These are phyloP conservation scores for Pleurozium schreberi DNA, from an alignment of 225 moss, liverwort and hornwort species.

Conservation along the genomic window DNA sequence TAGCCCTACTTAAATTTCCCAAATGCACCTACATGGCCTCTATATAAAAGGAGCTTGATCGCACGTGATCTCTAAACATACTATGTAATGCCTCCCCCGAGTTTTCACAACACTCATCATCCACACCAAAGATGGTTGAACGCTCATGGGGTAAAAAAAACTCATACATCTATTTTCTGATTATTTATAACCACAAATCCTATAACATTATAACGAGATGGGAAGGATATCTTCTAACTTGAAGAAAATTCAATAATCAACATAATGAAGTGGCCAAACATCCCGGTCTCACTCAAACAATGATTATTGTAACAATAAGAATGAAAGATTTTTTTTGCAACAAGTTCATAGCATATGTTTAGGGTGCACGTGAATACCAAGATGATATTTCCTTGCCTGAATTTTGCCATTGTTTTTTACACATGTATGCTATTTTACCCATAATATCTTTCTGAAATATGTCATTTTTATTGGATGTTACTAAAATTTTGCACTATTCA, in stretches of 20 bases:
- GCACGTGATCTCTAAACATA: too few relatives aligned
- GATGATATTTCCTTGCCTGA: background rate
- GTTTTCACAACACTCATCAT: background rate
- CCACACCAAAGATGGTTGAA: background rate
- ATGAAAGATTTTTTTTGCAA: background rate
- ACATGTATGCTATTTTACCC: background rate
- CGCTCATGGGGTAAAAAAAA: background rate
- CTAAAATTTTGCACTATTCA: fast-evolving
- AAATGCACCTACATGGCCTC: too few relatives aligned
- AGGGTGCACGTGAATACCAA: background rate
- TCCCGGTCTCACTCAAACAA: background rate
- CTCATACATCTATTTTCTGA: background rate
- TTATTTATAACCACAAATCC: background rate
- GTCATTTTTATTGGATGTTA: background rate
- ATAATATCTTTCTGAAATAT: background rate
- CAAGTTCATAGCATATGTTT: background rate
- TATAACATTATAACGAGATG: background rate
- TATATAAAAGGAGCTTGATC: too few relatives aligned
- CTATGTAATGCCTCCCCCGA: too few relatives aligned
- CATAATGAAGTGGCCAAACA: fast-evolving
- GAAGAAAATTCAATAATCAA: background rate
- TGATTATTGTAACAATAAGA: background rate
- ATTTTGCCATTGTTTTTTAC: background rate
- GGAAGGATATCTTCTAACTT: background rate
- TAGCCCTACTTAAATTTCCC: too few relatives aligned